These are phyloP conservation scores for Lepidium didymum DNA, from an alignment of 345 rosid species.

Conservation along the genomic window DNA sequence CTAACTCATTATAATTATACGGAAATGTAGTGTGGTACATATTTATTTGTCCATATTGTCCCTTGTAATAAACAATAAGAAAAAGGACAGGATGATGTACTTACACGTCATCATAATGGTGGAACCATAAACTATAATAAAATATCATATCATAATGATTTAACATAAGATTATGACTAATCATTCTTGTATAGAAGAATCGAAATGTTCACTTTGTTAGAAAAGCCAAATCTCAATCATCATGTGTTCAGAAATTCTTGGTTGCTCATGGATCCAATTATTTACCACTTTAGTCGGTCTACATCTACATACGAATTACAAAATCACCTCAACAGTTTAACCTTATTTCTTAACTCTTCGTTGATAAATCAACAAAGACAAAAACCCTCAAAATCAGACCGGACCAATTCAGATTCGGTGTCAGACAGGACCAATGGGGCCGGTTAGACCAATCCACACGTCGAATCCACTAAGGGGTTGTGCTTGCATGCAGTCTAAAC, in stretches of 20 bases:
- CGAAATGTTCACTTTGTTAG: slow-evolving; percentile 8
- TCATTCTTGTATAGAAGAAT: slow-evolving; percentile 19
- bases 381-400: background rate
- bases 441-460: slow-evolving; percentile 13
- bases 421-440: slow-evolving; percentile 7
- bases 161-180: slow-evolving; percentile 24
- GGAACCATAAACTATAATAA: background rate
- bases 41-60: slow-evolving; percentile 8
- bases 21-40: slow-evolving; percentile 10
- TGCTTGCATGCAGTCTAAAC: background rate
- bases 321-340: background rate
- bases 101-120: slow-evolving; percentile 21
- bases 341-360: background rate
- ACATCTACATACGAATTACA: background rate
- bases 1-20: background rate
- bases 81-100: slow-evolving; percentile 10
- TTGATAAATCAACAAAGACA: background rate
- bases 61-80: background rate
- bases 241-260: background rate
- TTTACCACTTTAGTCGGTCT: background rate
- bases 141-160: slow-evolving; percentile 24
- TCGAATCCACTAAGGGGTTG: background rate
- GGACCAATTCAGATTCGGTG: background rate
- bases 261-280: background rate
- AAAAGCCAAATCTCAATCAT: slow-evolving; percentile 7